These are phyloP conservation scores for Solanum megistacrolobum DNA, from an alignment of 257 asterid species.

Conservation along the genomic window DNA sequence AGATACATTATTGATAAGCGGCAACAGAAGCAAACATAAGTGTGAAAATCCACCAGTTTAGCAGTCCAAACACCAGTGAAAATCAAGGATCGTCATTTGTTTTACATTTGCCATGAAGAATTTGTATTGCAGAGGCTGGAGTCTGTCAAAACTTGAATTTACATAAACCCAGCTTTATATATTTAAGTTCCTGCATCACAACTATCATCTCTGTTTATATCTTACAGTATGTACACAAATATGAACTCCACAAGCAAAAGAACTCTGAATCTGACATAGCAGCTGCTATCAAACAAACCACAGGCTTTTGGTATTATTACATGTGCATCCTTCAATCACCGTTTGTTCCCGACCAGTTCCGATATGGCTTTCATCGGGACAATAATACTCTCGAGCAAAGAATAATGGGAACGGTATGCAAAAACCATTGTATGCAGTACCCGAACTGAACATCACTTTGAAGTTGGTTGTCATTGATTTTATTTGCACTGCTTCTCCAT, in stretches of 20 bases:
- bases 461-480: constrained; percentile 24
- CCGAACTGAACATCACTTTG: constrained; percentile 23
- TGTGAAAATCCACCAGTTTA: not conserved
- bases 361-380: not conserved
- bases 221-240: constrained; percentile 26
- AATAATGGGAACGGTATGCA: not conserved
- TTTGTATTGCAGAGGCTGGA: not conserved
- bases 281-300: constrained; percentile 24
- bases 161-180: constrained; percentile 15
- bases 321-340: constrained; percentile 8
- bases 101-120: not conserved
- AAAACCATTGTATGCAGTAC: not conserved
- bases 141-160: constrained; percentile 33
- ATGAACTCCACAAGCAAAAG: constrained; percentile 10
- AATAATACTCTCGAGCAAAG: not conserved
- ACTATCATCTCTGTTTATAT: constrained; percentile 21
- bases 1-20: not conserved
- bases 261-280: constrained; percentile 9
- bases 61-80: not conserved
- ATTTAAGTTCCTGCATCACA: constrained; percentile 30
- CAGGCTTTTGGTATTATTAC: not conserved
- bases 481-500: constrained; percentile 24
- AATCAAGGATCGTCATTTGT: not conserved
- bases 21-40: not conserved
- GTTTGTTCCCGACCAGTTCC: not conserved